Percentiles rank a stretch among this genome's conserved stretches.
phyloP scores from a whole-genome alignment of 176 grass and related monocot genomes.

The Dendrocalamus sinicus region DNA sequence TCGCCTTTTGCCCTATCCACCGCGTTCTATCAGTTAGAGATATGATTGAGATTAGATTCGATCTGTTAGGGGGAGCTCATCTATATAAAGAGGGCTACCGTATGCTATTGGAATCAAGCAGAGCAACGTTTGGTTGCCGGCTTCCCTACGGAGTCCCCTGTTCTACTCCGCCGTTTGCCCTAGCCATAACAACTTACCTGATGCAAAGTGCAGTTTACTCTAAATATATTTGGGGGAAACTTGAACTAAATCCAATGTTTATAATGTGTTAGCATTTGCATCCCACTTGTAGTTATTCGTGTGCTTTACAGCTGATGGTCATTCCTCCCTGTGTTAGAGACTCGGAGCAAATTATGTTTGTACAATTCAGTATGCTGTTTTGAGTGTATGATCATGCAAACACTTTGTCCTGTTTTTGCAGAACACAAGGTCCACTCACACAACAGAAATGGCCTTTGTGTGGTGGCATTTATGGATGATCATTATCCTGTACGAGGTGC shows the following conservation, averaged over 20 bases:
- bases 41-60: no score
- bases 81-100: no score
- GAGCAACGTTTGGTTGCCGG: no score
- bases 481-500: slow-evolving; percentile 95
- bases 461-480: slow-evolving; percentile 90
- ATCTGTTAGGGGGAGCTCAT: no score
- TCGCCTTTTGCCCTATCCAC: no score
- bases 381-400: neutral
- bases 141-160: no score
- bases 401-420: slow-evolving; percentile 30
- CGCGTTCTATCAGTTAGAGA: no score
- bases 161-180: no score
- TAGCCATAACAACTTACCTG: no score
- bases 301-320: neutral
- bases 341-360: neutral
- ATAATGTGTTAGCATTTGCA: neutral
- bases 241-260: neutral
- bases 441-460: slow-evolving; percentile 87
- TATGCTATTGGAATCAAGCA: no score
- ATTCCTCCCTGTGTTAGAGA: neutral
- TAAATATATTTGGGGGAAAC: neutral
- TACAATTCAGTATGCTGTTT: neutral
- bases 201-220: no score
- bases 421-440: slow-evolving; percentile 92
- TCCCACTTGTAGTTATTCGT: neutral